Base-by-base conservation (phyloP, 805 yeast species). In the Yamadazyma akitaensis region DNA sequence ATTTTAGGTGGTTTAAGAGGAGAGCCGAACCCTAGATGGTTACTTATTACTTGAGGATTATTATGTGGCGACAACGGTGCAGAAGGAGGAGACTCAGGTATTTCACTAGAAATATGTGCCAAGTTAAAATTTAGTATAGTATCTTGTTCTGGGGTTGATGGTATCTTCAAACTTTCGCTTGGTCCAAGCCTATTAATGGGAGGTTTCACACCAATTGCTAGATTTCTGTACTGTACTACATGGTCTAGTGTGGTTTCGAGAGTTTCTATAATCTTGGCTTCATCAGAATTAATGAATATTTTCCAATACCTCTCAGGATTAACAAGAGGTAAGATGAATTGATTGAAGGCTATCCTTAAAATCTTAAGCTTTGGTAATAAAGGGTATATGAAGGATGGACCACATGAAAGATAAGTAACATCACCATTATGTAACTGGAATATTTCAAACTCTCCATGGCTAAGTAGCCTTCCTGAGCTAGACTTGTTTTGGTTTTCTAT, bases 291-390 rank as follows among this genome's bases (percentile, higher is more conserved):
- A 5, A 79, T 54, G 31, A 67, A 63, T 9, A 79, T 69, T 48
- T 73, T 74, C 96, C 95, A 88, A 62, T 80, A 85, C 55, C 92
- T 67, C 51, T 81, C 84, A 0, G 95, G 95, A 55, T 85, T 86
- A 24, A 79, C 80, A 47, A 88, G 72, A 0, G 89, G 83, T 14
- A 87, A 60, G 2, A 84, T 71, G 53, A 83, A 84, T 53, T 75
- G 77, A 42, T 69, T 70, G 40, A 48, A 51, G 18, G 68, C 65
- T 10, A 76, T 71, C 54, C 86, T 67, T 49, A 85, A 61, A 2
- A 88, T 70, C 54, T 80, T 77, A 44, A 84, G 61, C 50, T 75
- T 78, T 3, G 89, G 88, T 43, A 88, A 65, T 12, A 88, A 76
- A 3, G 96, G 95, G 58, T 86, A 86, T 1, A 86, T 77, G 33